phyloP scores from a whole-genome alignment of 139 green algal species.

The Micromonas commoda region DNA sequence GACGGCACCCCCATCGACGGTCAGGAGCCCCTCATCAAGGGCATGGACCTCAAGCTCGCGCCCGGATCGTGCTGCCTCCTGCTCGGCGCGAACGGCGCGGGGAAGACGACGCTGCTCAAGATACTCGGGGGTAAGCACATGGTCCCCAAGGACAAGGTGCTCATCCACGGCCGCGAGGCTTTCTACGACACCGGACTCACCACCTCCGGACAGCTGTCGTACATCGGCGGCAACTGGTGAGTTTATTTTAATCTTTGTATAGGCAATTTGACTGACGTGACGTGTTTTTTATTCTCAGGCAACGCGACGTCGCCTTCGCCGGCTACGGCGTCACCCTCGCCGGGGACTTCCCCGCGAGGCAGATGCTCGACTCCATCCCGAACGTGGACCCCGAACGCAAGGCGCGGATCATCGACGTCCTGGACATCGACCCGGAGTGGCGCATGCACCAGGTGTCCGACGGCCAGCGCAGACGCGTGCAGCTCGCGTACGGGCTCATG shows the following conservation, averaged over 20 bases:
- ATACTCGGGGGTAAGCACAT: slow-evolving; percentile 51
- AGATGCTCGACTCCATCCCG: slow-evolving; percentile 19
- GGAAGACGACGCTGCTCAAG: slow-evolving; percentile 55
- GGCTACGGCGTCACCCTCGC: slow-evolving; percentile 47
- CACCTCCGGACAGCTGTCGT: slow-evolving; percentile 29
- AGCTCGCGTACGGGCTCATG: slow-evolving; percentile 93
- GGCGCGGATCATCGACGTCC: slow-evolving; percentile 65
- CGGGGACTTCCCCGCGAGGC: slow-evolving; percentile 40
- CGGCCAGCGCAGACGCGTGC: slow-evolving; percentile 86
- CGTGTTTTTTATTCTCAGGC: slow-evolving; percentile 76
- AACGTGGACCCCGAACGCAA: slow-evolving; percentile 66
- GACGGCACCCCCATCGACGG: slow-evolving; percentile 42
- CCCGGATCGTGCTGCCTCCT: slow-evolving; percentile 43
- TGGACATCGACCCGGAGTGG: slow-evolving; percentile 94
- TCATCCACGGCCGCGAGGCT: slow-evolving; percentile 76
- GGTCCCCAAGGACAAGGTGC: slow-evolving; percentile 41
- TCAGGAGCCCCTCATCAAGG: slow-evolving; percentile 41
- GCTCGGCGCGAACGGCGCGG: slow-evolving; percentile 50
- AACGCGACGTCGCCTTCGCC: slow-evolving; percentile 82
- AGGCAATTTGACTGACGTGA: too few relatives aligned
- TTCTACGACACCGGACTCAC: slow-evolving; percentile 82
- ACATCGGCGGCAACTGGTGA: slow-evolving; percentile 45
- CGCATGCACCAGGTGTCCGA: slow-evolving; percentile 89
- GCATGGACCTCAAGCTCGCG: slow-evolving; percentile 38
- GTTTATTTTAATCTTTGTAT: too few relatives aligned